phyloP scores from a whole-genome alignment of 2,329 filamentous ascomycete genomes.

The Sporothrix brunneoviolacea region DNA sequence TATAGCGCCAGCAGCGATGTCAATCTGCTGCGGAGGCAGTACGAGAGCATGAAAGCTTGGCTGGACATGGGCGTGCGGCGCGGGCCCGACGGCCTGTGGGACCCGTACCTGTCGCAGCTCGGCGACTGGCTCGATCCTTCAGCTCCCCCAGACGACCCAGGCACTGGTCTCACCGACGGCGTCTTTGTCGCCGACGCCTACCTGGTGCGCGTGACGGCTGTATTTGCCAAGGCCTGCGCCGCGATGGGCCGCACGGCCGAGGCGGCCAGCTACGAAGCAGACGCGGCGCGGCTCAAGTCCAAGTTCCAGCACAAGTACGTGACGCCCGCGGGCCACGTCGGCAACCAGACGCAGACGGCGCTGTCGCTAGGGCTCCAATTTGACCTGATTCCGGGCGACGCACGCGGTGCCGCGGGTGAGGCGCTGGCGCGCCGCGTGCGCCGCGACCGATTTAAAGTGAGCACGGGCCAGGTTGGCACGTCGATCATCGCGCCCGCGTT shows the following conservation, averaged over 20 bases:
- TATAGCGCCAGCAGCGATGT: no score
- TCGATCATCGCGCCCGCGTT: constrained; percentile 20
- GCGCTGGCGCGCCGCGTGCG: constrained; percentile 10
- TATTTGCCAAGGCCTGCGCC: constrained; percentile 22
- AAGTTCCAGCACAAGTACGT: constrained; percentile 25
- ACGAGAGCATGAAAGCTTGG: no score
- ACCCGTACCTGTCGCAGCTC: constrained; percentile 26
- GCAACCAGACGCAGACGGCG: constrained; percentile 25
- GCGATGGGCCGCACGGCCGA: constrained; percentile 21
- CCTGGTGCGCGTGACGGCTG: constrained; percentile 28
- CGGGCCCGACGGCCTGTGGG: constrained; percentile 28
- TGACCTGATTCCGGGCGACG: constrained; percentile 14
- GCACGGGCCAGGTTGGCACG: constrained; percentile 25
- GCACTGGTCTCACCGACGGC: constrained; percentile 26
- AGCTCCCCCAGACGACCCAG: constrained; percentile 30
- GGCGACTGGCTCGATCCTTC: constrained; percentile 37
- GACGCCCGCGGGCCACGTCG: constrained; percentile 17
- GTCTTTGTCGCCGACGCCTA: constrained; percentile 33
- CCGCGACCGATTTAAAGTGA: constrained; percentile 16
- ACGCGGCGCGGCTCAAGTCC: constrained; percentile 19
- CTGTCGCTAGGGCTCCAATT: constrained; percentile 24
- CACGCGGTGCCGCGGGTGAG: not conserved
- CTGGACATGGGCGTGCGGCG: no score
- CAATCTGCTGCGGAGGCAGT: no score
- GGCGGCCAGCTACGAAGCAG: constrained; percentile 18